phyloP scores from a whole-genome alignment of 345 rosid genomes.

The Aegle marmelos region DNA sequence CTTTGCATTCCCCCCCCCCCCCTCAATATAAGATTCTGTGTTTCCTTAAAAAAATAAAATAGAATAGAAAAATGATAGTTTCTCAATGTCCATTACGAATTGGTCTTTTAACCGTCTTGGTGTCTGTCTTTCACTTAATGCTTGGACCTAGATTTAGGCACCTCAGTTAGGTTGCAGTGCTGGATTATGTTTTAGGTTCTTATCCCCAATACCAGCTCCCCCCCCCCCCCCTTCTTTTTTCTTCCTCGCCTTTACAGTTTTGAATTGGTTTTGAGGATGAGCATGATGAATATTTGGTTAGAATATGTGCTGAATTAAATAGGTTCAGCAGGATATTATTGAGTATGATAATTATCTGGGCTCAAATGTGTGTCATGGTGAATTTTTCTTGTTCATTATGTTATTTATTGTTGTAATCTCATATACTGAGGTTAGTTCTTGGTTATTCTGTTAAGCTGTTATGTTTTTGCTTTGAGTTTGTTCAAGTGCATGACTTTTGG shows the following conservation, averaged over 20 bases:
- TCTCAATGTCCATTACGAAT: background rate
- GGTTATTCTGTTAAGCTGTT: background rate
- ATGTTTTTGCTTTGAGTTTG: background rate
- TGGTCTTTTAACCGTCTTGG: background rate
- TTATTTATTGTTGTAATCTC: background rate
- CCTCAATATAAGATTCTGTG: background rate
- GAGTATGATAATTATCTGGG: background rate
- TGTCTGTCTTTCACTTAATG: constrained; percentile 6
- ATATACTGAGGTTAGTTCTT: background rate
- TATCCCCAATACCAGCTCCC: too few relatives aligned
- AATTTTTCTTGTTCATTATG: background rate
- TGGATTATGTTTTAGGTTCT: background rate
- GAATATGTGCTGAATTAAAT: background rate
- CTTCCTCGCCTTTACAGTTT: background rate
- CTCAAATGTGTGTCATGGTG: background rate
- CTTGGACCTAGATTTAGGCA: background rate
- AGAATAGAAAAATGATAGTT: background rate
- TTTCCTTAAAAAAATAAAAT: background rate
- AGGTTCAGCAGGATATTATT: background rate
- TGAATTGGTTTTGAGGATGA: background rate
- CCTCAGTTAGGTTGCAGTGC: background rate
- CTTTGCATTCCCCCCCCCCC: too few relatives aligned
- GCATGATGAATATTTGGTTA: background rate
- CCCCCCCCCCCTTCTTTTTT: too few relatives aligned
- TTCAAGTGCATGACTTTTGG: constrained; percentile 9